A percentile compares a stretch with the other conserved stretches of the same genome.
phyloP scores from a whole-genome alignment of 306 rosid species.

The Crotalaria pallida region DNA sequence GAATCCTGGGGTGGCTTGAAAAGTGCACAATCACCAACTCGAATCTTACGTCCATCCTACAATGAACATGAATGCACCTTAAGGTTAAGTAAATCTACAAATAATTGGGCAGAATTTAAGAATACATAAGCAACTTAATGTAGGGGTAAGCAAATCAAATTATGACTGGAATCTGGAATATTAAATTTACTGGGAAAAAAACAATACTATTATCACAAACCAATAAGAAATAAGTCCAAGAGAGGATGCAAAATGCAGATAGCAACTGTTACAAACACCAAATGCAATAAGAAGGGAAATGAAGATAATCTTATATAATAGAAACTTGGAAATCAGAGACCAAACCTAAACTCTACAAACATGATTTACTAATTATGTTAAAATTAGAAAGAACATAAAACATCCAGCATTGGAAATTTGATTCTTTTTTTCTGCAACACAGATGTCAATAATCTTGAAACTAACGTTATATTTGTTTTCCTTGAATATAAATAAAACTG shows the following conservation, averaged over 20 bases:
- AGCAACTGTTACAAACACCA: not conserved
- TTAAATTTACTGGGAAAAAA: not conserved
- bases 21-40: constrained; percentile 92
- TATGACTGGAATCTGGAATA: not conserved
- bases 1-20: constrained; percentile 84
- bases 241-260: not conserved
- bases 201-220: not conserved
- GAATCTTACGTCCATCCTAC: constrained; percentile 92
- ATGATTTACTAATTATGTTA: no score
- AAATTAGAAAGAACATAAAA: no score
- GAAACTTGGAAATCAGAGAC: no score
- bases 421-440: not conserved
- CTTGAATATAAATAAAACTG: not conserved
- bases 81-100: not conserved
- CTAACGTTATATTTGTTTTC: no score
- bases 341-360: no score
- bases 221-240: not conserved
- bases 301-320: not conserved
- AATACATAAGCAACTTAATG: not conserved
- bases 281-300: not conserved
- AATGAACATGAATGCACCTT: not conserved
- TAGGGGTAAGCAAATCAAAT: not conserved
- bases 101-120: not conserved
- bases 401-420: not conserved
- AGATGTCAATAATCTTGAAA: not conserved